Base-by-base conservation (phyloP, 805 yeast species). In the Yarrowia sp. region DNA sequence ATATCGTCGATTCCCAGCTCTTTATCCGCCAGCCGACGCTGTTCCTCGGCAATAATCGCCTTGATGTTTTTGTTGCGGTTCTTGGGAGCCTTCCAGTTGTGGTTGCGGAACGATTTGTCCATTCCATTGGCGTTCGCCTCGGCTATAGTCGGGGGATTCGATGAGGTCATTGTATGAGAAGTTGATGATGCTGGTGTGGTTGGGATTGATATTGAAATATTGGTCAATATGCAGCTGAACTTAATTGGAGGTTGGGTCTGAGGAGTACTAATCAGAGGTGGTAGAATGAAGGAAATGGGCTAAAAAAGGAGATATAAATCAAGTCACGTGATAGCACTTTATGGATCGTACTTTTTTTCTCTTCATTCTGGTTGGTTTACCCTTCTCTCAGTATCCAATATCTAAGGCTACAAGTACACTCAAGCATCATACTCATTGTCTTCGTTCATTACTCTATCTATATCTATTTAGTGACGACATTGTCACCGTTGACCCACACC, bases 401-500 rank as follows among this genome's bases (percentile, higher is more conserved):
- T 22, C 28, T n/a, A n/a, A n/a, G n/a, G n/a, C n/a, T n/a, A n/a
- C n/a, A n/a, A n/a, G n/a, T n/a, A n/a, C n/a, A n/a, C n/a, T n/a
- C n/a, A n/a, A n/a, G n/a, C n/a, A n/a, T n/a, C n/a, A n/a, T n/a
- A n/a, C n/a, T n/a, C n/a, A n/a, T n/a, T n/a, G n/a, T n/a, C n/a
- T n/a, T n/a, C n/a, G n/a, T 22, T 22, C 28, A 22, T 22, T 15
- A 39, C 6, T 39, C 43, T 15, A 22, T 45, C 35, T 17, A 15
- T 15, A 47, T 47, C 36, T 45, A 48, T 39, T 48, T 48, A 39
- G 53, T 17, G 14, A 55, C 61, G 31, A 89, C 93, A 64, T 77
- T 71, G 68, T 82, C 76, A 9, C 98, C 98, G 71, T 86, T 84
- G 44, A 92, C 92, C 89, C 90, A 95, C 14, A 93, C 97, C 64